These are phyloP conservation scores for Nephelium lappaceum DNA, from an alignment of 345 rosid genomes.

Conservation along the genomic window DNA sequence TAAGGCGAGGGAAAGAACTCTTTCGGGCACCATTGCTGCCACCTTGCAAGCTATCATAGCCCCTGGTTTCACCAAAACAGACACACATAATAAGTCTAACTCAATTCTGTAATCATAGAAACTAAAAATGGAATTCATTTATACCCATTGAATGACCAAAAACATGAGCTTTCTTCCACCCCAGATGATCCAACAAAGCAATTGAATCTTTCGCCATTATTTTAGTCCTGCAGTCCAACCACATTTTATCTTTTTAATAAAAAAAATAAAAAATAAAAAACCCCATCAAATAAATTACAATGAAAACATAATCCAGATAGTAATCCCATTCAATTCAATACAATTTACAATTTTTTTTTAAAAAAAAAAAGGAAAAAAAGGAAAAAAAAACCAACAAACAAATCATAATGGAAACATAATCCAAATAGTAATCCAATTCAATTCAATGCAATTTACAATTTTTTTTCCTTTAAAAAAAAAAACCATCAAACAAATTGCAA, in stretches of 20 bases:
- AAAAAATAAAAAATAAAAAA: not conserved
- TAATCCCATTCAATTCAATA: too few relatives aligned
- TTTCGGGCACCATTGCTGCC: conserved; percentile 82
- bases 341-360: too few relatives aligned
- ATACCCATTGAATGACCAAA: conserved; percentile 98
- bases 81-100: not conserved
- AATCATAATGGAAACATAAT: too few relatives aligned
- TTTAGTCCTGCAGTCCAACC: conserved; percentile 60
- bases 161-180: conserved; percentile 82
- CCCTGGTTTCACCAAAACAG: conserved; percentile 49
- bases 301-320: not conserved
- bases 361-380: not conserved
- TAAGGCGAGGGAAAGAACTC: conserved; percentile 82
- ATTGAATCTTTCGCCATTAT: conserved; percentile 93
- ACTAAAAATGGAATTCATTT: not conserved
- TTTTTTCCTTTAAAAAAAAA: too few relatives aligned
- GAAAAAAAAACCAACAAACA: too few relatives aligned
- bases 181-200: conserved; percentile 81
- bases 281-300: not conserved
- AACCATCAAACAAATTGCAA: not conserved
- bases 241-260: not conserved
- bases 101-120: not conserved
- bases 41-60: conserved; percentile 96
- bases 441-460: too few relatives aligned
- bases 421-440: too few relatives aligned